phyloP scores from a whole-genome alignment of 129 eudicot species.

The Daucus carota region DH1_v3.0 NC_030383.2:10018501-10019000 shows the following conservation, averaged over 20 bases:
- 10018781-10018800: not conserved
- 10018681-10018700: not conserved
- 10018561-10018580: too few relatives aligned
- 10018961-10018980: not conserved
- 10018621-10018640: too few relatives aligned
- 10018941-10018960: not conserved
- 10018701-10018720: not conserved
- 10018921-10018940: not conserved
- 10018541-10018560: too few relatives aligned
- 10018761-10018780: not conserved
- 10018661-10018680: too few relatives aligned
- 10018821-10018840: too few relatives aligned
- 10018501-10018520: too few relatives aligned
- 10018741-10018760: not conserved
- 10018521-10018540: too few relatives aligned
- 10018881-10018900: not conserved
- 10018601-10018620: too few relatives aligned
- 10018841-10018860: not conserved
- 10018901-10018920: not conserved
- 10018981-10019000: not conserved
- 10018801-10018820: not conserved
- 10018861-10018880: not conserved
- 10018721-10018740: not conserved
- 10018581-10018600: too few relatives aligned
- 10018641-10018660: too few relatives aligned